Conservation (phyloP, 2,329 filamentous ascomycete species). For the Pseudovirgaria hyperparasitica region DNA sequence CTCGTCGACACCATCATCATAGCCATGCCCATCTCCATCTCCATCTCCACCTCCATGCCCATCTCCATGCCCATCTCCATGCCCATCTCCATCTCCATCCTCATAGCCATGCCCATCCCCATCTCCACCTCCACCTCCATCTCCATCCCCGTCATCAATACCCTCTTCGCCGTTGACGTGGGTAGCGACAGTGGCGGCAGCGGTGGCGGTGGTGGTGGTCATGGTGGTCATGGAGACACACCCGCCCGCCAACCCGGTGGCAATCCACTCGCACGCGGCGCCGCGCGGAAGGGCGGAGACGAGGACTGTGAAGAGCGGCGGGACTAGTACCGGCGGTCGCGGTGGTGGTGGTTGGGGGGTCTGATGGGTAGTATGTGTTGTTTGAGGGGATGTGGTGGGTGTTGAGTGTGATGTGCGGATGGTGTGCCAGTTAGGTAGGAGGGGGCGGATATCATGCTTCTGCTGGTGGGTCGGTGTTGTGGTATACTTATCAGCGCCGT, state of each 20-base stretch:
- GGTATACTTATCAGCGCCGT: constrained; percentile 34
- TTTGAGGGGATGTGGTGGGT: background rate
- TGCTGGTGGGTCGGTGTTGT: constrained; percentile 9
- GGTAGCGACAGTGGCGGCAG: background rate
- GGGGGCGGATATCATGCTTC: constrained; percentile 15
- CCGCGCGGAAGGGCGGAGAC: constrained; percentile 64
- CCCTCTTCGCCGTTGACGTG: constrained; percentile 1
- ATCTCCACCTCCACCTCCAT: constrained; percentile 11
- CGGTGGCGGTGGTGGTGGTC: background rate
- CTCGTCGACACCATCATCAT: too few species aligned
- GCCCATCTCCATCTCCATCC: too few species aligned
- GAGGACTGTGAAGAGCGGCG: constrained; percentile 63
- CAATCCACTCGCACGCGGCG: constrained; percentile 75
- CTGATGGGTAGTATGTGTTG: too few species aligned
- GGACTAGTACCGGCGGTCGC: too few species aligned
- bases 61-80: too few species aligned
- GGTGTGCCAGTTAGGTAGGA: constrained; percentile 29
- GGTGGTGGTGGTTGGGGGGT: too few species aligned
- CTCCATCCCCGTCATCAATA: constrained; percentile 3
- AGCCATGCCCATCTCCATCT: too few species aligned
- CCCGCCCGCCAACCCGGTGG: constrained; percentile 40
- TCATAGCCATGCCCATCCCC: too few species aligned
- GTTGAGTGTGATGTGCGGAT: background rate
- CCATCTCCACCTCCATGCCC: too few species aligned
- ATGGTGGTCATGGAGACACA: background rate